These are phyloP conservation scores for Cryptosporidium ubiquitum DNA, from an alignment of 169 alveolate genomes.

Conservation along the genomic window DNA sequence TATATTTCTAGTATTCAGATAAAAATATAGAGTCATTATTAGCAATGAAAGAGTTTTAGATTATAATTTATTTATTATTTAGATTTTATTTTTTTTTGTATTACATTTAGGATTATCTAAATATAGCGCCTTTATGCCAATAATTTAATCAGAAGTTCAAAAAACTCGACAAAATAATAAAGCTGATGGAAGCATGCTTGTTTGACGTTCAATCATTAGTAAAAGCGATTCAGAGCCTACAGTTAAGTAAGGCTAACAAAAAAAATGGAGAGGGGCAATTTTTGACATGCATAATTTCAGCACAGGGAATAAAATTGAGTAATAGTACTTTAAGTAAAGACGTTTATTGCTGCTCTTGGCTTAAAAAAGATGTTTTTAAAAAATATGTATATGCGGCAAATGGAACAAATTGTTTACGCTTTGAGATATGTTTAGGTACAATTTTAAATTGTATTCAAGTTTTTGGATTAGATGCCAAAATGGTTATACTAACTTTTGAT, in stretches of 20 bases:
- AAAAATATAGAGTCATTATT: background rate
- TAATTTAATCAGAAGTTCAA: background rate
- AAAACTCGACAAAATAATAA: background rate
- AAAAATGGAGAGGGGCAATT: conserved; percentile 49
- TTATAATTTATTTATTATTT: too few relatives aligned
- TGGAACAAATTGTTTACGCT: background rate
- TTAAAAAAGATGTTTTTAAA: conserved; percentile 14
- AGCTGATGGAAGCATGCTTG: conserved; percentile 58
- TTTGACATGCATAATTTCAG: conserved; percentile 44
- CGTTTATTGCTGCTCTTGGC: conserved; percentile 69
- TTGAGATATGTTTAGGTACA: conserved; percentile 16
- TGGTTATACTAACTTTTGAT: conserved; percentile 40
- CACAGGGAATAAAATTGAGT: conserved; percentile 50
- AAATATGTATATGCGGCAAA: background rate
- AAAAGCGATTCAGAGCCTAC: conserved; percentile 65
- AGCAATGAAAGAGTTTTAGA: background rate
- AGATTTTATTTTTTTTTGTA: background rate
- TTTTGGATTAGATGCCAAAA: conserved; percentile 62
- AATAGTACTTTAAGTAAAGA: conserved; percentile 53
- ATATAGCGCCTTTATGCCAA: background rate
- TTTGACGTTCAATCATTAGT: conserved; percentile 33
- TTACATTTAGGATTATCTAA: too few relatives aligned
- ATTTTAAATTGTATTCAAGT: conserved; percentile 62
- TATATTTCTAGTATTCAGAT: too few relatives aligned
- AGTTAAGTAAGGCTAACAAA: conserved; percentile 44